Evolutionary conservation across 2,329 filamentous ascomycete species (phyloP), one percentile per base, ranked within the genome.

Genomic region (Aspergillus fijiensis): DNA sequence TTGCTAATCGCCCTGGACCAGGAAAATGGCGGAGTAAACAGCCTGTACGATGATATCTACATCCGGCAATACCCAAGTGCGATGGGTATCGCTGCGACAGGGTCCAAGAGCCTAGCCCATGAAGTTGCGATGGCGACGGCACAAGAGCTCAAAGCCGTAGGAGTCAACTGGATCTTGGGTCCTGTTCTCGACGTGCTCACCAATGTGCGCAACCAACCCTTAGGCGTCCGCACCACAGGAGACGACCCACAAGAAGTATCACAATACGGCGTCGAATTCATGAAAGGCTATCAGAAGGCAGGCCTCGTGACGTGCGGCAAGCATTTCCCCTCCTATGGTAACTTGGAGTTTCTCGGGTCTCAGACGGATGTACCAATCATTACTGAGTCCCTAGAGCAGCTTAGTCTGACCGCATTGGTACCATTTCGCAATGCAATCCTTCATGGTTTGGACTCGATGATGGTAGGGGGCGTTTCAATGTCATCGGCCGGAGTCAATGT

Each of bases 11-110:
- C 90, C 45, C 81, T 98, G 42, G 95, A 98, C 72, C 95, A 99
- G 74, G 95, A 99, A 76, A 98, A 99, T 86, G 95, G 95, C 65
- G 93, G 94, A 3, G 94, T 97, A 74, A 98, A 97, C 79, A 96
- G 92, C 77, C 84, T 98, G 2, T 97, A 96, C 71, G 94, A 98
- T 74, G 92, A 96, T 68, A 91, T 95, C 70, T 95, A 93, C 73
- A 94, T 98, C 67, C 92, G 92, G 66, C 95, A 98, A 74, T 99
- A 96, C 68, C 95, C 95, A 9, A 96, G 93, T 71, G 91, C 94
- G 63, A 98, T 99, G 94, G 94, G 93, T 12, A 84, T 97, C 62
- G 92, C 94, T n/a, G 95, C 95, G 23, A 92, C 93, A 4, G 92
- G 93, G 25, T 93, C 89, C 11, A 88, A 88, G 39, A 87, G 95